phyloP scores from a whole-genome alignment of 2,329 filamentous ascomycete genomes.

The Claviceps africana region DNA sequence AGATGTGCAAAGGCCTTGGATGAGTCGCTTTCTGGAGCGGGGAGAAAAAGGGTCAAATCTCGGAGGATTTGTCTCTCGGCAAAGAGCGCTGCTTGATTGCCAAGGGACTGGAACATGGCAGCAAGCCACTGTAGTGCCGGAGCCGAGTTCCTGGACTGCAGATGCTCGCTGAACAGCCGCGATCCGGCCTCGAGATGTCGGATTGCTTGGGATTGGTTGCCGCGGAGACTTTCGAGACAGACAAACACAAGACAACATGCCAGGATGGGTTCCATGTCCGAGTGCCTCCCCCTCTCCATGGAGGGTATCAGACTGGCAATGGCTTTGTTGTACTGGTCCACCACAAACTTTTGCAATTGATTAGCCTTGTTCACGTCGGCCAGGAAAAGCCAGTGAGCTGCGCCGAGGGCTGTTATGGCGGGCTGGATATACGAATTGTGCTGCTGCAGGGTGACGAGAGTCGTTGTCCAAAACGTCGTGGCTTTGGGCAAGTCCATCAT shows the following conservation, averaged over 20 bases:
- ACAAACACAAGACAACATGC: constrained; percentile 2
- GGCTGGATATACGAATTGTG: constrained; percentile 1
- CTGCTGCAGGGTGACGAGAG: constrained; percentile 1
- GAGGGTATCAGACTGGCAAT: neutral
- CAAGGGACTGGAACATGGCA: constrained; percentile 2
- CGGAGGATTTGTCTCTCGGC: neutral
- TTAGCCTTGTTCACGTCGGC: neutral
- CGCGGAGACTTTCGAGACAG: constrained; percentile 1
- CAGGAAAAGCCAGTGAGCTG: constrained; percentile 1
- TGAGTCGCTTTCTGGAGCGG: neutral
- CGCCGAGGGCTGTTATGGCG: constrained; percentile 1
- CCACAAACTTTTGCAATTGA: neutral
- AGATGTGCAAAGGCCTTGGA: neutral
- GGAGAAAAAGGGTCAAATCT: neutral
- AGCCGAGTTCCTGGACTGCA: neutral
- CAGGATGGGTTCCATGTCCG: neutral
- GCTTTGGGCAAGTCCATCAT: constrained; percentile 3
- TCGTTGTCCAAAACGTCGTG: neutral
- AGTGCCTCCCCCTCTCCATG: neutral
- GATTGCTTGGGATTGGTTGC: constrained; percentile 2
- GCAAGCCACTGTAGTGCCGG: constrained; percentile 1
- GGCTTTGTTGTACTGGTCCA: constrained; percentile 2
- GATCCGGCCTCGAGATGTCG: constrained; percentile 3
- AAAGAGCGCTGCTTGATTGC: constrained; percentile 2
- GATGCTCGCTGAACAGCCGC: neutral